These are phyloP conservation scores for Incumbomyces delicatus DNA, from an alignment of 2,329 filamentous ascomycete genomes.

Conservation along the genomic window DNA sequence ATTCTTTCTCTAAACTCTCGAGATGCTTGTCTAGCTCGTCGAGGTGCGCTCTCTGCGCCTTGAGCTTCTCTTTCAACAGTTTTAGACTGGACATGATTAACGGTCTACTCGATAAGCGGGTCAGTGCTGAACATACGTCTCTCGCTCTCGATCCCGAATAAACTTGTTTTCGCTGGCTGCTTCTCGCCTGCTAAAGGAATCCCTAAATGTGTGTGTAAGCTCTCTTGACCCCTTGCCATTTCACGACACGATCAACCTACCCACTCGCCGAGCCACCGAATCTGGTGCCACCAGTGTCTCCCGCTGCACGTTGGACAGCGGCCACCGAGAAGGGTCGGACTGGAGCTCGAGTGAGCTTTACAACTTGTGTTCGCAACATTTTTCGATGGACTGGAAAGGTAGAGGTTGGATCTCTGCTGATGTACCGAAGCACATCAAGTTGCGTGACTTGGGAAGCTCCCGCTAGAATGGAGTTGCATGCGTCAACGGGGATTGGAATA, in stretches of 20 bases:
- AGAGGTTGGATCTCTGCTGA: neutral
- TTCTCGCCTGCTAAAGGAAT: slow-evolving; percentile 89
- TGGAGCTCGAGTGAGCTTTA: slow-evolving; percentile 46
- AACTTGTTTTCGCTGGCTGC: slow-evolving; percentile 74
- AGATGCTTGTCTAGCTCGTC: slow-evolving; percentile 79
- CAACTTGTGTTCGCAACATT: slow-evolving; percentile 60
- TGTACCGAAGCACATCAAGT: slow-evolving; percentile 6
- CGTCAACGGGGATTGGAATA: too few relatives aligned
- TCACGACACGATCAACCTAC: slow-evolving; percentile 24
- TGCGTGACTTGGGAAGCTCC: slow-evolving; percentile 11
- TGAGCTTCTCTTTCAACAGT: slow-evolving; percentile 59
- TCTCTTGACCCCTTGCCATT: neutral
- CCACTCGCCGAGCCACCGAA: slow-evolving; percentile 26
- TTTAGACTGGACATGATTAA: slow-evolving; percentile 42
- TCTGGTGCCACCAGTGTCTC: slow-evolving; percentile 52
- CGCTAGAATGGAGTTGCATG: neutral
- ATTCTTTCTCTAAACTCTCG: slow-evolving; percentile 67
- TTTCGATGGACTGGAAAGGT: slow-evolving; percentile 22
- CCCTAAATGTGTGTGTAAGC: slow-evolving; percentile 43
- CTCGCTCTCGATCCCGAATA: slow-evolving; percentile 77
- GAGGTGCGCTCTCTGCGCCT: slow-evolving; percentile 71
- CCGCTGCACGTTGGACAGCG: slow-evolving; percentile 54
- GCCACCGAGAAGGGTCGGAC: slow-evolving; percentile 52
- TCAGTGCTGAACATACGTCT: slow-evolving; percentile 52
- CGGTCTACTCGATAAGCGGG: neutral